A percentile compares a stretch with the other conserved stretches of the same genome.
These are phyloP conservation scores for Candida mattraensis DNA, from an alignment of 805 yeast genomes.

Conservation along the genomic window DNA sequence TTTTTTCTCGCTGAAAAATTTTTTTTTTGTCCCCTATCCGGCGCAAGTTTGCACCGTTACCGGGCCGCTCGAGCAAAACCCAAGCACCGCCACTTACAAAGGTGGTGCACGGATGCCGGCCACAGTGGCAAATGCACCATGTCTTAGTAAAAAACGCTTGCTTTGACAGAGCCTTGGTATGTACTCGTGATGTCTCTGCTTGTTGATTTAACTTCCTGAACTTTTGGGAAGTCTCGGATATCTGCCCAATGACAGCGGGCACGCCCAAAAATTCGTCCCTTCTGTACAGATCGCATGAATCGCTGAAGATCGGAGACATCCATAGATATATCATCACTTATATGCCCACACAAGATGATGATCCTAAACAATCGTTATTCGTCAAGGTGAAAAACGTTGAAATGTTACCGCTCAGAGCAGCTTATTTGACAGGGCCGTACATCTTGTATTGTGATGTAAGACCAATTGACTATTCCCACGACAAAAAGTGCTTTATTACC, in stretches of 20 bases:
- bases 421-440: constrained; percentile 88
- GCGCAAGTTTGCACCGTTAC: background rate
- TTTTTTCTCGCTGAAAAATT: background rate
- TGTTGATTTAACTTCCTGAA: no score
- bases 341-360: constrained; percentile 35
- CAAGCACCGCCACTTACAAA: no score
- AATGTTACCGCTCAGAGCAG: constrained; percentile 71
- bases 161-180: no score
- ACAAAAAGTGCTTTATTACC: constrained; percentile 55
- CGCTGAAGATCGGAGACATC: constrained; percentile 59
- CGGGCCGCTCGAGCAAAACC: no score
- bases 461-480: constrained; percentile 60
- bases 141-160: no score
- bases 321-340: constrained; percentile 56
- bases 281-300: constrained; percentile 26
- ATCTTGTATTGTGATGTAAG: constrained; percentile 80
- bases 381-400: constrained; percentile 70
- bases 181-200: no score
- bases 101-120: no score
- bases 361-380: constrained; percentile 36
- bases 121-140: no score
- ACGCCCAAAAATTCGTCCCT: no score
- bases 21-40: background rate
- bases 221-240: no score
- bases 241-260: no score